Conservation (phyloP, 2,329 filamentous ascomycete genomes). For the Xylariaceae sp. region DNA sequence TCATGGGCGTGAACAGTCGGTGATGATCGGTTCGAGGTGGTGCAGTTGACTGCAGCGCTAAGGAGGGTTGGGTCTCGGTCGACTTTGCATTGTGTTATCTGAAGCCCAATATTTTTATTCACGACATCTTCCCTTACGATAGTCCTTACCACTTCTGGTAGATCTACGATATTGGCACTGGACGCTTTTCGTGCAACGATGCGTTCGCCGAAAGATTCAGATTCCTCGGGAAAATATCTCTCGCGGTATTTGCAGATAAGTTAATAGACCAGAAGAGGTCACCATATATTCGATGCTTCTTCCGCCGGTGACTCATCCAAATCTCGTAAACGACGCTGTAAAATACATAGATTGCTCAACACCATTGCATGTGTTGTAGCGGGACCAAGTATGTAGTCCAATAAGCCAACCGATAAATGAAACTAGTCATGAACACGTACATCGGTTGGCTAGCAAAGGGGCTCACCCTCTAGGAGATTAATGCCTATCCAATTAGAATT, state of each 20-base stretch:
- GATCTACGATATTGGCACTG: constrained; percentile 26
- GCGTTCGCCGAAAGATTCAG: constrained; percentile 10
- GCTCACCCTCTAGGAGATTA: too few species aligned
- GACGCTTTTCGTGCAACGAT: constrained; percentile 18
- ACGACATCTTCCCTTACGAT: constrained; percentile 29
- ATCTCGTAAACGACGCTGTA: too few species aligned
- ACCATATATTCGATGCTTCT: not conserved
- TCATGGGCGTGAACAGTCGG: constrained; percentile 7
- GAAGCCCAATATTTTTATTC: constrained; percentile 17
- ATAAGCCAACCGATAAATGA: too few species aligned
- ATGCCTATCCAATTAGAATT: too few species aligned
- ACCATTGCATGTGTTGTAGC: too few species aligned
- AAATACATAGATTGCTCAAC: too few species aligned
- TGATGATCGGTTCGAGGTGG: constrained; percentile 8
- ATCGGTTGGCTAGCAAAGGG: too few species aligned
- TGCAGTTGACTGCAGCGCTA: constrained; percentile 12
- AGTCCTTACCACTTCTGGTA: constrained; percentile 27
- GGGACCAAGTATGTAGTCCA: too few species aligned
- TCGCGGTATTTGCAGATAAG: constrained; percentile 24
- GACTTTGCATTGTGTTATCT: constrained; percentile 23
- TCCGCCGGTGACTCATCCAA: not conserved
- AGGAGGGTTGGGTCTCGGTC: not conserved
- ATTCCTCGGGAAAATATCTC: constrained; percentile 13
- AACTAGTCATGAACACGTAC: too few species aligned
- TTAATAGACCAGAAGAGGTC: constrained; percentile 15